phyloP scores from a whole-genome alignment of 139 green algal species.

The Choricystis sp. region DNA sequence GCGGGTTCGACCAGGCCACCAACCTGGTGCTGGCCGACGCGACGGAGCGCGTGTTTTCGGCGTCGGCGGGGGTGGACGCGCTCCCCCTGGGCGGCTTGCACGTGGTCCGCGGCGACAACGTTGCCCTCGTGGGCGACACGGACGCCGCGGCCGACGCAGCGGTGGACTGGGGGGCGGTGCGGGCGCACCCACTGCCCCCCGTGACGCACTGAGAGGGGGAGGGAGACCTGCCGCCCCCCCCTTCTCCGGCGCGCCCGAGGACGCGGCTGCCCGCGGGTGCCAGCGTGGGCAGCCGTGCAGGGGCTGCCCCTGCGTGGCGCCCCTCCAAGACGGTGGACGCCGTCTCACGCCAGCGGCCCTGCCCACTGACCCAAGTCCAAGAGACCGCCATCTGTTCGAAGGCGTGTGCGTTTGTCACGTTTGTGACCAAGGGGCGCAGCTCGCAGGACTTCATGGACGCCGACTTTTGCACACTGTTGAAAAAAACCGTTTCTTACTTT shows the following conservation, averaged over 20 bases:
- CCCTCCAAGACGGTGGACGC: too few relatives aligned
- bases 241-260: too few relatives aligned
- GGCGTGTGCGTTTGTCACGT: too few relatives aligned
- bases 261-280: too few relatives aligned
- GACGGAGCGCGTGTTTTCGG: constrained; percentile 79
- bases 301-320: too few relatives aligned
- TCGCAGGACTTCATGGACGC: too few relatives aligned
- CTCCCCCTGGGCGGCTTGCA: constrained; percentile 66
- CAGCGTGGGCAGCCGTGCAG: too few relatives aligned
- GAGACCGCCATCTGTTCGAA: too few relatives aligned
- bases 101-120: constrained; percentile 87
- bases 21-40: constrained; percentile 90
- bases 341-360: too few relatives aligned
- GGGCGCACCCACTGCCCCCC: constrained; percentile 55
- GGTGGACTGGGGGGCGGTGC: constrained; percentile 46
- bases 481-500: neutral
- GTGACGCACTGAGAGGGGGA: constrained; percentile 44
- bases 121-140: constrained; percentile 86
- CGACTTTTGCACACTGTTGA: neutral
- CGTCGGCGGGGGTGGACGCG: constrained; percentile 58
- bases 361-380: too few relatives aligned
- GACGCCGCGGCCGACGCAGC: constrained; percentile 70
- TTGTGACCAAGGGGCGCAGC: too few relatives aligned
- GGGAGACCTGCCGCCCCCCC: neutral
- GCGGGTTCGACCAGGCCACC: constrained; percentile 83